phyloP scores from a whole-genome alignment of 2,329 filamentous ascomycete species.

The Colletotrichum sojae region DNA sequence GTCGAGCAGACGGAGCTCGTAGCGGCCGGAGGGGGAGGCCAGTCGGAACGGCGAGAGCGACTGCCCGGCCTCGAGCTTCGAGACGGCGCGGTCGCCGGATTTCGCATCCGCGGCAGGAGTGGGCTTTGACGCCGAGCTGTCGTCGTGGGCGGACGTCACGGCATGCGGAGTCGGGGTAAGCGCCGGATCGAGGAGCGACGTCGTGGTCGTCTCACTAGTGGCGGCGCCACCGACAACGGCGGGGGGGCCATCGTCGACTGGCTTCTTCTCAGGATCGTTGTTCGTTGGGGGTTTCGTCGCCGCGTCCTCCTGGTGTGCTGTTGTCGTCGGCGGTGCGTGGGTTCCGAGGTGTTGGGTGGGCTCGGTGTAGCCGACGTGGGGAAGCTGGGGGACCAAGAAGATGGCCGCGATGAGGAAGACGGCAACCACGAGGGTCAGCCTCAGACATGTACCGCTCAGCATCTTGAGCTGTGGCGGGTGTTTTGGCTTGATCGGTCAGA shows the following conservation, averaged over 20 bases:
- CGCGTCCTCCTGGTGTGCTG: background rate
- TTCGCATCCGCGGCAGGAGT: constrained; percentile 13
- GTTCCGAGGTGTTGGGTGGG: constrained; percentile 10
- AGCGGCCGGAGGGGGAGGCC: constrained; percentile 38
- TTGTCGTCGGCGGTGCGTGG: background rate
- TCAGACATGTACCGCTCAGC: constrained; percentile 30
- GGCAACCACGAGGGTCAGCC: constrained; percentile 33
- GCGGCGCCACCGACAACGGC: background rate
- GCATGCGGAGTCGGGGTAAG: background rate
- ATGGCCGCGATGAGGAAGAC: constrained; percentile 38
- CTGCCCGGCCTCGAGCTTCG: constrained; percentile 35
- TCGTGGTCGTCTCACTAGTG: background rate
- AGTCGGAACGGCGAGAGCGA: constrained; percentile 36
- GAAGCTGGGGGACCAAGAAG: constrained; percentile 37
- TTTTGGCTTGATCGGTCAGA: constrained; percentile 5
- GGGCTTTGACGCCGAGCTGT: background rate
- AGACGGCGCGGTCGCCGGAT: constrained; percentile 3
- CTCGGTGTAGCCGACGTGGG: constrained; percentile 19
- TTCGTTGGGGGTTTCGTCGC: no score
- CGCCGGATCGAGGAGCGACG: background rate
- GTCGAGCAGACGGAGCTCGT: constrained; percentile 34
- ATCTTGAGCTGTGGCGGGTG: background rate
- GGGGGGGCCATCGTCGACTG: background rate
- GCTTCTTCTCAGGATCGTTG: background rate
- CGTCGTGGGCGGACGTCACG: background rate